These are phyloP conservation scores for Mallotus repandus DNA, from an alignment of 441 rosid genomes.

Conservation along the genomic window DNA sequence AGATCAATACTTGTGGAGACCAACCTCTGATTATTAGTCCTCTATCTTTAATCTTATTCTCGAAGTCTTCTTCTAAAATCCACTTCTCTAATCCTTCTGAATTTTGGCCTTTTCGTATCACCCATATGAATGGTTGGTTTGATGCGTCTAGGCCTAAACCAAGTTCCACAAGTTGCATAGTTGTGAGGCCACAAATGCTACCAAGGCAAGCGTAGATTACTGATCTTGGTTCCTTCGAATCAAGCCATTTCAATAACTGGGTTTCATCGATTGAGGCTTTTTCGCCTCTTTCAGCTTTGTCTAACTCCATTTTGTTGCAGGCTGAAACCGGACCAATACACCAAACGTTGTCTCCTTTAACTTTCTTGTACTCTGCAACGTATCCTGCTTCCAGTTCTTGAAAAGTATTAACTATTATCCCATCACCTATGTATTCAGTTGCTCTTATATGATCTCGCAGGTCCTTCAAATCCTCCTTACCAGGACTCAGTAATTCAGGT, in stretches of 20 bases:
- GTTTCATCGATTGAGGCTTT: conserved; percentile 6
- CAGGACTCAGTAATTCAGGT: not conserved
- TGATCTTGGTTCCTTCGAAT: conserved; percentile 15
- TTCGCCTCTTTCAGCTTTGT: conserved; percentile 34
- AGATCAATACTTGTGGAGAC: conserved; percentile 33
- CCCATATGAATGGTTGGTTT: conserved; percentile 35
- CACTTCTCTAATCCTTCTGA: conserved; percentile 27
- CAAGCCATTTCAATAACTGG: conserved; percentile 32
- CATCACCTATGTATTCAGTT: conserved; percentile 26
- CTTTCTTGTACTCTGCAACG: conserved; percentile 14
- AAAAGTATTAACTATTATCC: conserved; percentile 31
- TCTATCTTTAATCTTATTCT: conserved; percentile 25
- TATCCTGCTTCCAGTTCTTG: conserved; percentile 30
- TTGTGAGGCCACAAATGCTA: conserved; percentile 24
- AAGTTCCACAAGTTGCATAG: conserved; percentile 33
- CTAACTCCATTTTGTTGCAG: conserved; percentile 19
- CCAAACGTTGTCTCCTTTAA: conserved; percentile 23
- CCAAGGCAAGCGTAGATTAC: conserved; percentile 38
- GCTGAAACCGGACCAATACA: conserved; percentile 39
- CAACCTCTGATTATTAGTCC: conserved; percentile 30
- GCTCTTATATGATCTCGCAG: not conserved
- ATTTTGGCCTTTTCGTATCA: conserved; percentile 22
- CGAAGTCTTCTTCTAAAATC: conserved; percentile 18
- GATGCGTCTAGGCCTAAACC: conserved; percentile 34
- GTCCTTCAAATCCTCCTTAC: no score